These are phyloP conservation scores for Discostella stelligeroides DNA, from an alignment of 108 stramenopile genomes.

Conservation along the genomic window DNA sequence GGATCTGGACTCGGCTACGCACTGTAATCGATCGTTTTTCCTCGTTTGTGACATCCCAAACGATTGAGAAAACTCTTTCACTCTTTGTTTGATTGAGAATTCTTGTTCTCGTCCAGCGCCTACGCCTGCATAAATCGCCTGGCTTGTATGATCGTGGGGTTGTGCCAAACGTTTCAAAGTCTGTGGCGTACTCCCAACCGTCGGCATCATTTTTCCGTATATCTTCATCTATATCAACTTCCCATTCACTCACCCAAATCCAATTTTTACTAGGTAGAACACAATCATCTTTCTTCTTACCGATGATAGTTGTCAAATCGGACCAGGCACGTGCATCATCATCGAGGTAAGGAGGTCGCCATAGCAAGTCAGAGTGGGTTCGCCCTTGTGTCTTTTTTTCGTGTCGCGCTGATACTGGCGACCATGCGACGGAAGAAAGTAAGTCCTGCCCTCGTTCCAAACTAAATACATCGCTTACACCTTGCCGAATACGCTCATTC, in stretches of 20 bases:
- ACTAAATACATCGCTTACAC: constrained; percentile 58
- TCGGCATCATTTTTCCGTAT: constrained; percentile 72
- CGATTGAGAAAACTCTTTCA: constrained; percentile 49
- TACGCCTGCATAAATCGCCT: constrained; percentile 70
- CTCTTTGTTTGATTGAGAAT: constrained; percentile 54
- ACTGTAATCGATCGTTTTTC: constrained; percentile 54
- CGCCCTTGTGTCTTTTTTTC: neutral
- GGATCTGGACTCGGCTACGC: constrained; percentile 61
- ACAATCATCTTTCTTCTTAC: constrained; percentile 57
- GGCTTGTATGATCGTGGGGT: constrained; percentile 57
- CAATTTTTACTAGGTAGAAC: constrained; percentile 75
- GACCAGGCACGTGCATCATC: constrained; percentile 78
- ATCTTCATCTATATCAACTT: constrained; percentile 61
- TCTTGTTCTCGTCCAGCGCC: constrained; percentile 77
- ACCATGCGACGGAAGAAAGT: constrained; percentile 66
- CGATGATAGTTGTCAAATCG: constrained; percentile 66
- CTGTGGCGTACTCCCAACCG: constrained; percentile 81
- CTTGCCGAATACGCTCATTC: constrained; percentile 70
- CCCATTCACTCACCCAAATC: constrained; percentile 87
- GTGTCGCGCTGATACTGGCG: constrained; percentile 41
- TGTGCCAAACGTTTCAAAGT: constrained; percentile 73
- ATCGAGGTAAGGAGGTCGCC: constrained; percentile 75
- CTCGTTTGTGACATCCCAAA: constrained; percentile 59
- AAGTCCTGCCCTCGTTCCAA: constrained; percentile 71
- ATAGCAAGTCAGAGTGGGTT: constrained; percentile 27